These are phyloP conservation scores for Nicotiana undulata DNA, from an alignment of 257 asterid species.

Conservation along the genomic window DNA sequence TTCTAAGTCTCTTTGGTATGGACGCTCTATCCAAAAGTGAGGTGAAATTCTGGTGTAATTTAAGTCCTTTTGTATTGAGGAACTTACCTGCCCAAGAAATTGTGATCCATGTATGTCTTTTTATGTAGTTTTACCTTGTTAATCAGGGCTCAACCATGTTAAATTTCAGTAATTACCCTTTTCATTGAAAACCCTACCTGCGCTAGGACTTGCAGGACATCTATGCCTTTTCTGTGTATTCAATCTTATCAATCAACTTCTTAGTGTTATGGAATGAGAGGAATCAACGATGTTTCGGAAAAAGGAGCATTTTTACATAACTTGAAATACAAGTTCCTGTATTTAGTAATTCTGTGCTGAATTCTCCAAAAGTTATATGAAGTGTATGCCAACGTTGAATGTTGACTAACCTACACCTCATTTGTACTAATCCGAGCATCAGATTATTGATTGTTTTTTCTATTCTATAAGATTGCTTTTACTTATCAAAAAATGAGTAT, in stretches of 20 bases:
- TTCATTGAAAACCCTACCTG: background rate
- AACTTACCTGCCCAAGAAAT: background rate
- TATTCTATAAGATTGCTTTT: background rate
- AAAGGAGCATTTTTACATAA: background rate
- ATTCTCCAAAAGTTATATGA: background rate
- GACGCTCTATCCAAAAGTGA: conserved; percentile 1
- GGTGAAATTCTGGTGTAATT: background rate
- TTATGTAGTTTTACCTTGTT: background rate
- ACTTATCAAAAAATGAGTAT: background rate
- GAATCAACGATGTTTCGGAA: background rate
- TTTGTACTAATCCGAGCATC: background rate
- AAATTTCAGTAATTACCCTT: background rate
- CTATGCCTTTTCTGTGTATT: background rate
- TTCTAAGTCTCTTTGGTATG: conserved; percentile 9
- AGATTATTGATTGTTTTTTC: background rate
- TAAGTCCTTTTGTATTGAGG: background rate
- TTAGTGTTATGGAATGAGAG: background rate
- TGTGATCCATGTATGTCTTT: background rate
- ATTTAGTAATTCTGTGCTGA: background rate
- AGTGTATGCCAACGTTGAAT: background rate
- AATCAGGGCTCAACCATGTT: background rate
- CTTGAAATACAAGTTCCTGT: background rate
- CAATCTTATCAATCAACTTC: background rate
- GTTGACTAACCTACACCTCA: background rate
- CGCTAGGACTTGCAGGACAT: background rate